These are phyloP conservation scores for Schizonepeta tenuifolia DNA, from an alignment of 257 asterid genomes.

Conservation along the genomic window DNA sequence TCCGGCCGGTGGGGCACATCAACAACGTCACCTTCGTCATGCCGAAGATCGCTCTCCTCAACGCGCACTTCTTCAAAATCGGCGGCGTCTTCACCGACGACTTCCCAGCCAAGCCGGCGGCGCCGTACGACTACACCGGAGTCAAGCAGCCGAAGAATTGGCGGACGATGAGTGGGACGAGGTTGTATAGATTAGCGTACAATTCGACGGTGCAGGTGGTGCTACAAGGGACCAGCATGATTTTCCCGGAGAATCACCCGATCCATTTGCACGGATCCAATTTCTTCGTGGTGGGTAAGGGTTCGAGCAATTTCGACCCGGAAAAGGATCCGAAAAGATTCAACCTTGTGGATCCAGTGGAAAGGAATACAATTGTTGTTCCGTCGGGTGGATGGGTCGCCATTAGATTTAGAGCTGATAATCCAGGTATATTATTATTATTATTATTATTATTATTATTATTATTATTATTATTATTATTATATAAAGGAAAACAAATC, in stretches of 20 bases:
- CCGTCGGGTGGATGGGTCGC: conserved; percentile 73
- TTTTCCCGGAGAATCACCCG: conserved; percentile 59
- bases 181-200: conserved; percentile 50
- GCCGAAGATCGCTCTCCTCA: conserved; percentile 53
- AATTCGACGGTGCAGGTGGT: conserved; percentile 58
- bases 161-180: conserved; percentile 55
- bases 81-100: conserved; percentile 60
- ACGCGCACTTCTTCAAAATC: conserved; percentile 58
- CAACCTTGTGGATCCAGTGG: conserved; percentile 67
- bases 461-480: too few relatives aligned
- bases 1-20: conserved; percentile 50
- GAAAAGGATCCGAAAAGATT: conserved; percentile 43
- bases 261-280: conserved; percentile 65
- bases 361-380: conserved; percentile 62
- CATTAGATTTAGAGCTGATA: conserved; percentile 58
- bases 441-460: too few relatives aligned
- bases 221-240: conserved; percentile 61
- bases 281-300: conserved; percentile 57
- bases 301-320: conserved; percentile 51
- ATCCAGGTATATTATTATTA: conserved; percentile 49
- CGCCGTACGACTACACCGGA: conserved; percentile 51
- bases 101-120: conserved; percentile 54
- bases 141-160: conserved; percentile 44
- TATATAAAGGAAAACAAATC: too few relatives aligned
- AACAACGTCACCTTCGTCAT: conserved; percentile 59